phyloP scores from a whole-genome alignment of 139 green algal species.

The Coccomyxa sp. region DNA sequence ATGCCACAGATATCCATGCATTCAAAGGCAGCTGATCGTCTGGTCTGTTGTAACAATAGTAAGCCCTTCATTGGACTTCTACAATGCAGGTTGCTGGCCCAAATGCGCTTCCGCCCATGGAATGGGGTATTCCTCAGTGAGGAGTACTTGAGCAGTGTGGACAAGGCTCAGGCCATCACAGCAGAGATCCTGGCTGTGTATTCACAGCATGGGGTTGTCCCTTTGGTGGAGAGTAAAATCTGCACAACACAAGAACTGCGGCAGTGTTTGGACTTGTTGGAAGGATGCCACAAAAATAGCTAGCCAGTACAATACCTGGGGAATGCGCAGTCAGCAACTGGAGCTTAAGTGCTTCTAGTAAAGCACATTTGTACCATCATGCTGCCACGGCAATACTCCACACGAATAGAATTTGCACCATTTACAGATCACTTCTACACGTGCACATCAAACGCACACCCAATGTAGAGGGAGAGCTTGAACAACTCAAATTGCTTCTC shows the following conservation, averaged over 20 bases:
- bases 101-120: constrained; percentile 55
- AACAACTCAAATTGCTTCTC: too few relatives aligned
- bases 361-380: too few relatives aligned
- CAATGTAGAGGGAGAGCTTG: too few relatives aligned
- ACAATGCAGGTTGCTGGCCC: constrained; percentile 35
- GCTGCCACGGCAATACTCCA: too few relatives aligned
- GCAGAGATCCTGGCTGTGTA: constrained; percentile 28
- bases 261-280: constrained; percentile 12
- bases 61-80: not conserved
- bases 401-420: too few relatives aligned
- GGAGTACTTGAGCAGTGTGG: constrained; percentile 39
- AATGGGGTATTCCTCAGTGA: constrained; percentile 48
- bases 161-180: constrained; percentile 34
- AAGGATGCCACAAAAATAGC: not conserved
- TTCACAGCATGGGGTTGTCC: constrained; percentile 19
- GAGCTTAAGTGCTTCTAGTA: too few relatives aligned
- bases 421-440: too few relatives aligned
- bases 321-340: too few relatives aligned
- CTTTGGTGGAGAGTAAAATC: constrained; percentile 38
- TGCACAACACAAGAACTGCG: constrained; percentile 17
- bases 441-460: too few relatives aligned
- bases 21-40: not conserved
- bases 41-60: not conserved
- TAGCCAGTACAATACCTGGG: too few relatives aligned
- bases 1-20: not conserved